These are phyloP conservation scores for Heterobasidion occidentale DNA, from an alignment of 1,284 basidiomycete genomes.

Conservation along the genomic window DNA sequence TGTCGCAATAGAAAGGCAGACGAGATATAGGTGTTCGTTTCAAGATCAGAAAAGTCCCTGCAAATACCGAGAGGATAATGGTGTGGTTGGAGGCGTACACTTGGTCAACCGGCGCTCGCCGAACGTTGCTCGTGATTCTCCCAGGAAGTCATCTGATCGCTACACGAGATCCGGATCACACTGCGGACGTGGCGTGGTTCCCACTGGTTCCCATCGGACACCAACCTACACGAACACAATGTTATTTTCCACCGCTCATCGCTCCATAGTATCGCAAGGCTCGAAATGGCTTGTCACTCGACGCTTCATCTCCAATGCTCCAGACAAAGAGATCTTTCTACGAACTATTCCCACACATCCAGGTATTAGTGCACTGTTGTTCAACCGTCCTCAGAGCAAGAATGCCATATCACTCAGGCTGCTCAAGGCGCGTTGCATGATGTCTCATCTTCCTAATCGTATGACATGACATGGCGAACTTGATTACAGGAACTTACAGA, in stretches of 20 bases:
- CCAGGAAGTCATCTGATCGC: not conserved
- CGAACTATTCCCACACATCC: slow-evolving; percentile 36
- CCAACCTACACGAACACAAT: not conserved
- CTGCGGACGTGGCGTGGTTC: not conserved
- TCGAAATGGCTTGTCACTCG: not conserved
- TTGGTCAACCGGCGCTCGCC: too few relatives aligned
- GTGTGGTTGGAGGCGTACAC: too few relatives aligned
- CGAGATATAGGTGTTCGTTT: too few relatives aligned
- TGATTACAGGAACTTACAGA: slow-evolving; percentile 59
- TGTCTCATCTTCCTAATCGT: not conserved
- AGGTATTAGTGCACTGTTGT: slow-evolving; percentile 56
- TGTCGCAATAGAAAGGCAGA: too few relatives aligned
- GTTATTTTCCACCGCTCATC: not conserved
- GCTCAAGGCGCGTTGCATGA: slow-evolving; percentile 41
- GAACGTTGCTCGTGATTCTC: not conserved
- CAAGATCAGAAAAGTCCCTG: too few relatives aligned
- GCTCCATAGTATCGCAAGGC: not conserved
- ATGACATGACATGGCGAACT: slow-evolving; percentile 3
- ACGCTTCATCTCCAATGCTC: slow-evolving; percentile 2
- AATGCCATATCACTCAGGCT: slow-evolving; percentile 83
- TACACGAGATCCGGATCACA: not conserved
- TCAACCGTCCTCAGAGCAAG: slow-evolving; percentile 81
- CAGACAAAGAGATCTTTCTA: slow-evolving; percentile 44
- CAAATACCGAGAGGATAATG: too few relatives aligned
- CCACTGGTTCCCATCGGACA: too few relatives aligned